Conservation (phyloP, 2,329 filamentous ascomycete genomes). For the Fusarium equiseti region DNA sequence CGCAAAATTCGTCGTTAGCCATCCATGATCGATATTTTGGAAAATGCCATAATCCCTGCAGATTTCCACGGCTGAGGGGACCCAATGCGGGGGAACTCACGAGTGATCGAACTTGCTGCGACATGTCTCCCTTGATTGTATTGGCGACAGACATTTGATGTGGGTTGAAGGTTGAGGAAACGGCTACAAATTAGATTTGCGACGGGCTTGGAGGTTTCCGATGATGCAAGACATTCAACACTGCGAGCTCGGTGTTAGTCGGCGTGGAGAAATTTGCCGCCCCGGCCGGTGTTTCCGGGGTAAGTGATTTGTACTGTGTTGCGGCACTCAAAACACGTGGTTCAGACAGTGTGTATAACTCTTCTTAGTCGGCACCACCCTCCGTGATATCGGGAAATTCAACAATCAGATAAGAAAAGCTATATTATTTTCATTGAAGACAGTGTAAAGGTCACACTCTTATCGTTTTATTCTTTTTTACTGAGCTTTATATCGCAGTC, state of each 20-base stretch:
- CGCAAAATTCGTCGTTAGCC: slow-evolving; percentile 26
- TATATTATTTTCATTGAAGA: neutral
- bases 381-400: slow-evolving; percentile 27
- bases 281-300: slow-evolving; percentile 39
- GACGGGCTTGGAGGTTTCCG: slow-evolving; percentile 34
- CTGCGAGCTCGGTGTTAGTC: slow-evolving; percentile 51
- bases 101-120: slow-evolving; percentile 68
- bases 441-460: too few species aligned
- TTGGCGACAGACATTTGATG: slow-evolving; percentile 56
- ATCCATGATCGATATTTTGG: neutral
- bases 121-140: slow-evolving; percentile 64
- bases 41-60: slow-evolving; percentile 24
- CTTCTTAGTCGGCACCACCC: neutral
- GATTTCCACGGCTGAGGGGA: slow-evolving; percentile 15
- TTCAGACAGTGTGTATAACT: slow-evolving; percentile 3
- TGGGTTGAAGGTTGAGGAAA: slow-evolving; percentile 43
- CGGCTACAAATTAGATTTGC: slow-evolving; percentile 36
- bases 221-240: slow-evolving; percentile 49
- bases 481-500: too few species aligned
- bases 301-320: slow-evolving; percentile 4
- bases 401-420: neutral
- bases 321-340: rapidly evolving
- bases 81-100: slow-evolving; percentile 54
- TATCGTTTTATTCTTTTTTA: neutral
- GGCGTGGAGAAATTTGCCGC: slow-evolving; percentile 53